Evolutionary conservation across 306 rosid genomes (phyloP).

Genomic region (Prunus davidiana): DNA sequence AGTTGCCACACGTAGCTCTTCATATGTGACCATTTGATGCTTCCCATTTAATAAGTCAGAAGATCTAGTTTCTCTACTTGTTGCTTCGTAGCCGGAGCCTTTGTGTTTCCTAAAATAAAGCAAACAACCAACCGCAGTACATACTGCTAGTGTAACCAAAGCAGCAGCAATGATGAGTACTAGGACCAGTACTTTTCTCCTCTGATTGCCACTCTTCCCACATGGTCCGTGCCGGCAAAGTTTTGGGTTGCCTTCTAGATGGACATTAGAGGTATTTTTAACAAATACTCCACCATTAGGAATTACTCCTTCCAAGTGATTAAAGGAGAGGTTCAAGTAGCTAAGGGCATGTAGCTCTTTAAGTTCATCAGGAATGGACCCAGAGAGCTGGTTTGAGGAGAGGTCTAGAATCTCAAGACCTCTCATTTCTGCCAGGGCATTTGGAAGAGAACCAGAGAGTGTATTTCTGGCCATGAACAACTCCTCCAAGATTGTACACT

Average conservation of each 20-base stretch:
- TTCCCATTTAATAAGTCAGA: constrained; percentile 28
- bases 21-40: constrained; percentile 46
- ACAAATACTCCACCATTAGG: constrained; percentile 52
- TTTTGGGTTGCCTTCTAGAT: constrained; percentile 60
- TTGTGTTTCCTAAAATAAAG: constrained; percentile 27
- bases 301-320: constrained; percentile 59
- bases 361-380: constrained; percentile 56
- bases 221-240: constrained; percentile 44
- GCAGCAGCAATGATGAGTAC: constrained; percentile 22
- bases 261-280: constrained; percentile 32
- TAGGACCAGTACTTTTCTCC: background rate
- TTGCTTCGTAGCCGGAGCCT: background rate
- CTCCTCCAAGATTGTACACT: constrained; percentile 56
- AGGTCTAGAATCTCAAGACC: constrained; percentile 62
- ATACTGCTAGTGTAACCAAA: constrained; percentile 23
- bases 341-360: constrained; percentile 35
- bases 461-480: constrained; percentile 45
- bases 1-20: constrained; percentile 59
- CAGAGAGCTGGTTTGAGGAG: constrained; percentile 69
- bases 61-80: background rate
- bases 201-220: background rate
- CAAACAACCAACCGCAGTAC: constrained; percentile 28
- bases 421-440: constrained; percentile 39
- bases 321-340: constrained; percentile 56
- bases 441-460: constrained; percentile 64